Evolutionary conservation across 129 eudicot species (phyloP).

Genomic region (sunflower (Helianthus annuus)): DNA sequence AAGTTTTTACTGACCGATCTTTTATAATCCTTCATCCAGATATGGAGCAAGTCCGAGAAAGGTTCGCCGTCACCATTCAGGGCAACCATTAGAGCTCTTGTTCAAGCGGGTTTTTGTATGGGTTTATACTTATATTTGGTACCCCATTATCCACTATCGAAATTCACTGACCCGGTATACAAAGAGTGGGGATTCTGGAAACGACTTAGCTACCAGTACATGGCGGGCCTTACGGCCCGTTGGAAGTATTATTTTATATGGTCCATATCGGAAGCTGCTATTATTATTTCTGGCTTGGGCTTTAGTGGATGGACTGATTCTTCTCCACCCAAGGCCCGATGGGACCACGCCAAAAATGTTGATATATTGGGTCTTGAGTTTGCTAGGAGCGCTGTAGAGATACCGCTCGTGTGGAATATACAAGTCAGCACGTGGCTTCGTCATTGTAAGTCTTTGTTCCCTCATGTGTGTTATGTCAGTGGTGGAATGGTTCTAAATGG

Average conservation of each 20-base stretch:
- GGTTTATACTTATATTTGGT: constrained; percentile 74
- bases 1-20: constrained; percentile 3
- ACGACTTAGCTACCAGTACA: constrained; percentile 68
- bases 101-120: constrained; percentile 90
- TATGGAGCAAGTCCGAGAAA: constrained; percentile 46
- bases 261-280: constrained; percentile 88
- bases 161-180: constrained; percentile 62
- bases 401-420: constrained; percentile 87
- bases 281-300: constrained; percentile 82
- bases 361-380: constrained; percentile 90
- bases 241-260: constrained; percentile 93
- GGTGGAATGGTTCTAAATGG: not conserved
- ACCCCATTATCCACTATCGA: constrained; percentile 68
- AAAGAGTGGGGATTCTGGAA: constrained; percentile 79
- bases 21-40: constrained; percentile 36
- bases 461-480: not conserved
- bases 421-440: constrained; percentile 99
- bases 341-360: constrained; percentile 93
- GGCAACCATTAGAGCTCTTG: constrained; percentile 60
- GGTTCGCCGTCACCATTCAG: constrained; percentile 65
- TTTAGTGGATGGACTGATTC: constrained; percentile 92
- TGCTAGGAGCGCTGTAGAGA: constrained; percentile 73
- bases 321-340: constrained; percentile 64
- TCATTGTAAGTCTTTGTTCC: constrained; percentile 59
- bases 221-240: constrained; percentile 85